Evolutionary conservation across 163 green algal genomes (phyloP), one percentile per base, ranked within the genome.

Genomic region (Chlorella variabilis): DNA sequence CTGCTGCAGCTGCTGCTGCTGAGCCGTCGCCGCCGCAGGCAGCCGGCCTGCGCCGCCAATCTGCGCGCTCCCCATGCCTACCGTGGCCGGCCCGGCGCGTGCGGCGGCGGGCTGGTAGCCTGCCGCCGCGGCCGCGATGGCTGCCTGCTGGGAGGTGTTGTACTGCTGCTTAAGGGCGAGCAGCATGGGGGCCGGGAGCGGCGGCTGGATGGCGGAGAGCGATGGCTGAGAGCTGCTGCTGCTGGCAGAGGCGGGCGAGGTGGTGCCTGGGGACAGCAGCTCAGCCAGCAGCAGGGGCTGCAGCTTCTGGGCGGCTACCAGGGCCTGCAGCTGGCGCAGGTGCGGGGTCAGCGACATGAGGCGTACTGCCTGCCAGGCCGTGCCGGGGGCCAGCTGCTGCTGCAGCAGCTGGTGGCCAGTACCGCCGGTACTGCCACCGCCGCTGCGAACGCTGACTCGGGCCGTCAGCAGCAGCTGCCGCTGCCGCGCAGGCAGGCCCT

Each of bases 91-190:
- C n/a, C n/a, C n/a, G n/a, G n/a, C 39, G 71, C 45, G 80, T 91
- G 91, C 17, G 91, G 71, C 1, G 89, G 84, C 21, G 78, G 66
- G 49, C 27, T 58, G 58, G 36, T 56, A 77, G 41, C 33, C 68
- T 3, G 4, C 76, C 65, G 86, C 59, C 1, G 80, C 83, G 3
- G 85, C 84, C 15, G 89, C 85, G 20, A 94, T 87, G 21, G 89
- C 91, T 8, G 71, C 63, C 39, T 85, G 83, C 85, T 91, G 87
- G 13, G 84, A 91, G 18, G 38, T 21, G 80, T 93, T 91, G 82
- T 87, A 87, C 23, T 74, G 62, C 67, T 78, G 8, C 51, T 78
- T 27, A 75, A 92, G 78, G 1, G 54, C 45, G 1, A 33, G 27
- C n/a, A 67, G 45, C 71, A 92, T 76, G 4, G 25, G 38, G 0